Percentiles rank a stretch among this genome's conserved stretches.
These are phyloP conservation scores for Neodidymelliopsis sp. DNA, from an alignment of 2,329 filamentous ascomycete species.

Conservation along the genomic window DNA sequence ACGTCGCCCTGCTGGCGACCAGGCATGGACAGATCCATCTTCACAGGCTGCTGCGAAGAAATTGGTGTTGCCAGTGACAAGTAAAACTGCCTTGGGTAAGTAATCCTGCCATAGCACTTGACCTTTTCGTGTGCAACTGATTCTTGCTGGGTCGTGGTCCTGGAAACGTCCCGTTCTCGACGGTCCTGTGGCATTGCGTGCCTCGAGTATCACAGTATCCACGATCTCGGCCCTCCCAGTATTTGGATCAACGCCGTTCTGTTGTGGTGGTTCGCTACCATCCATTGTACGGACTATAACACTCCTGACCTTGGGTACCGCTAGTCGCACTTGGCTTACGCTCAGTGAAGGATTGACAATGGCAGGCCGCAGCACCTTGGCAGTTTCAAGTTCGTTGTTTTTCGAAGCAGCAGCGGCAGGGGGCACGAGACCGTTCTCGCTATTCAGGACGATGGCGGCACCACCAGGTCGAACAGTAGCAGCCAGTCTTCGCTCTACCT, in stretches of 20 bases:
- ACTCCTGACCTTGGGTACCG: constrained; percentile 83
- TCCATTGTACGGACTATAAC: constrained; percentile 86
- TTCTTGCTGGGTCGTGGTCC: constrained; percentile 81
- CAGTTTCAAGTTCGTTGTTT: constrained; percentile 56
- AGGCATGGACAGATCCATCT: constrained; percentile 87
- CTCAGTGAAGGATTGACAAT: constrained; percentile 83
- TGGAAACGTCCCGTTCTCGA: constrained; percentile 66
- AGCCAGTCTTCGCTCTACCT: constrained; percentile 66
- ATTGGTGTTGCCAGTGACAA: constrained; percentile 86
- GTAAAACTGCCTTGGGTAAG: constrained; percentile 82
- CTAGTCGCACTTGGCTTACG: constrained; percentile 83
- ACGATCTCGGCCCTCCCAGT: constrained; percentile 61
- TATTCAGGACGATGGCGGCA: constrained; percentile 77
- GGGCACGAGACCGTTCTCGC: constrained; percentile 78
- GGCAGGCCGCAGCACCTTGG: constrained; percentile 87
- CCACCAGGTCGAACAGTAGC: constrained; percentile 70
- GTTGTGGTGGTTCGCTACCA: constrained; percentile 59
- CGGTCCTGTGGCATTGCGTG: constrained; percentile 75
- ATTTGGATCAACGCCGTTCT: constrained; percentile 52
- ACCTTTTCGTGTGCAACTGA: constrained; percentile 82
- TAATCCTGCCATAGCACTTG: constrained; percentile 92
- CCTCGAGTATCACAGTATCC: constrained; percentile 80
- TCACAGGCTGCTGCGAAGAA: constrained; percentile 96
- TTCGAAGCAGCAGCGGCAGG: constrained; percentile 64
- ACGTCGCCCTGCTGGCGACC: constrained; percentile 89